These are phyloP conservation scores for Scheffersomyces coipomensis DNA, from an alignment of 805 yeast species.

Conservation along the genomic window DNA sequence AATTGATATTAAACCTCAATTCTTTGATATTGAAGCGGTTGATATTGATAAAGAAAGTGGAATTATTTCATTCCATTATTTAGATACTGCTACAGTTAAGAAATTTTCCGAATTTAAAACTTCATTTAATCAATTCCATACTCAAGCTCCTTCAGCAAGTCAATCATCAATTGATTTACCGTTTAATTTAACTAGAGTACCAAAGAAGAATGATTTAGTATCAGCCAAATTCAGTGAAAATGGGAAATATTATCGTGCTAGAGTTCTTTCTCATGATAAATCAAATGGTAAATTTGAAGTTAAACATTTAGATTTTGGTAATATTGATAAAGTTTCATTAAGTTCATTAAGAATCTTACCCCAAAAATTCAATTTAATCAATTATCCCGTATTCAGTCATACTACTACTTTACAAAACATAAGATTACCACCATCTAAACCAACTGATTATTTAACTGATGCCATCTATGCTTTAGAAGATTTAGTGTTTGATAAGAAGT, in stretches of 20 bases:
- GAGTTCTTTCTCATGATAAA: constrained; percentile 47
- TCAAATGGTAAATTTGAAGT: constrained; percentile 45
- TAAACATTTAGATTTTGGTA: constrained; percentile 63
- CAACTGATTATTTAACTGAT: constrained; percentile 53
- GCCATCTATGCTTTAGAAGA: constrained; percentile 57
- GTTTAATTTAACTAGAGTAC: constrained; percentile 35
- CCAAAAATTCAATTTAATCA: constrained; percentile 37
- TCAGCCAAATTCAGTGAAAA: constrained; percentile 53
- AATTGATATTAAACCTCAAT: constrained; percentile 37
- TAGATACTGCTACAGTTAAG: constrained; percentile 34
- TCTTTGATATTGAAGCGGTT: constrained; percentile 54
- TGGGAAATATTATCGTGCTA: constrained; percentile 59
- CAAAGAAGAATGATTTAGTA: constrained; percentile 58
- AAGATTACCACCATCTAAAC: constrained; percentile 55
- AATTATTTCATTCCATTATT: constrained; percentile 44
- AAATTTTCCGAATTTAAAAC: constrained; percentile 45
- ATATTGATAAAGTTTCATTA: constrained; percentile 43
- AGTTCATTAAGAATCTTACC: constrained; percentile 54
- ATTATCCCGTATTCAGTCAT: constrained; percentile 54
- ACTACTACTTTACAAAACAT: constrained; percentile 53
- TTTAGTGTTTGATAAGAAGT: constrained; percentile 46
- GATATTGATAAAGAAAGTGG: constrained; percentile 44
- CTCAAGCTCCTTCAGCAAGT: constrained; percentile 35
- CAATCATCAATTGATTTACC: constrained; percentile 36
- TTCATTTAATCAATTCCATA: constrained; percentile 45